Evolutionary conservation across 2,329 filamentous ascomycete species (phyloP).

Genomic region (Fonsecaea monophora): DNA sequence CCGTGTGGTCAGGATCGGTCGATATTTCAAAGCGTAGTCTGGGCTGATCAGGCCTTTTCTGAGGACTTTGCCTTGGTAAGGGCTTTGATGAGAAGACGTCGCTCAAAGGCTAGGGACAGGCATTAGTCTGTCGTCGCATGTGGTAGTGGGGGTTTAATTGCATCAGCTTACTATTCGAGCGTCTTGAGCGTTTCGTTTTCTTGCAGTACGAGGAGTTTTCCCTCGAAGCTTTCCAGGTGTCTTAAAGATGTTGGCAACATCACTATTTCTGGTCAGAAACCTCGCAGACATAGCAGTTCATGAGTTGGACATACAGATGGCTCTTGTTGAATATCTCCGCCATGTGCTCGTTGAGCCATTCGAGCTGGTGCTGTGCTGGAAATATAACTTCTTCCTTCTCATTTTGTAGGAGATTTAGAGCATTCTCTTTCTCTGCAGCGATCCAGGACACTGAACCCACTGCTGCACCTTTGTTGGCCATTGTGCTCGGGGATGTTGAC

Average conservation of each 20-base stretch:
- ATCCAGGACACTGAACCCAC: slow-evolving; percentile 89
- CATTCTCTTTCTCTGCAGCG: slow-evolving; percentile 79
- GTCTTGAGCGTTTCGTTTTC: slow-evolving; percentile 53
- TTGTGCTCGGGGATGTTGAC: slow-evolving; percentile 18
- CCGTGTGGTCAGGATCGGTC: slow-evolving; percentile 43
- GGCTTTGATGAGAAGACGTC: slow-evolving; percentile 56
- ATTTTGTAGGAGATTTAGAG: slow-evolving; percentile 74
- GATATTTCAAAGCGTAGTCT: slow-evolving; percentile 45
- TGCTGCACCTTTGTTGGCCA: slow-evolving; percentile 53
- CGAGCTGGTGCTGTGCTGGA: slow-evolving; percentile 89
- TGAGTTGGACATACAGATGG: slow-evolving; percentile 71
- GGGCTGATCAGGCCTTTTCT: slow-evolving; percentile 45
- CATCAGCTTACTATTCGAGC: slow-evolving; percentile 51
- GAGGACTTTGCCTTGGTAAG: slow-evolving; percentile 42
- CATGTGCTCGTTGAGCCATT: slow-evolving; percentile 99
- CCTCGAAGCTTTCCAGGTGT: slow-evolving; percentile 58
- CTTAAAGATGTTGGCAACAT: slow-evolving; percentile 94
- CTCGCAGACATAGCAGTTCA: slow-evolving; percentile 34
- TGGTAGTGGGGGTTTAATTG: neutral
- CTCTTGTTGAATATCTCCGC: slow-evolving; percentile 86
- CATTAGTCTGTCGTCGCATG: slow-evolving; percentile 26
- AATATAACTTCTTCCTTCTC: slow-evolving; percentile 94
- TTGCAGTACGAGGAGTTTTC: slow-evolving; percentile 55
- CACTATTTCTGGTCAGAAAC: slow-evolving; percentile 60
- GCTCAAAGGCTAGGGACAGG: slow-evolving; percentile 51